phyloP scores from a whole-genome alignment of 2,329 filamentous ascomycete species.

The Fusarium paranaense region DNA sequence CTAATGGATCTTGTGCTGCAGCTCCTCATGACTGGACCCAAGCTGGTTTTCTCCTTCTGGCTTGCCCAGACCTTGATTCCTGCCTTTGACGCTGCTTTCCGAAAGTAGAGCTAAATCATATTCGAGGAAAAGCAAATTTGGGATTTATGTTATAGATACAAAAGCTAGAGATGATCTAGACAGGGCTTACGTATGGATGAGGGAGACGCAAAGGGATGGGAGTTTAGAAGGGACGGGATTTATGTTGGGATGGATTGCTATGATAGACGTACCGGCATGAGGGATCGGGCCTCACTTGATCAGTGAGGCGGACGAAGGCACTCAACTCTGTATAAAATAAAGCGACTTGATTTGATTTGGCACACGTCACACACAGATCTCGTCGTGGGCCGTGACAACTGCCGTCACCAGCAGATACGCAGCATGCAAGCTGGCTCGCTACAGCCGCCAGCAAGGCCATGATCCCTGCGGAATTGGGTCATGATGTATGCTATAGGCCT shows the following conservation, averaged over 20 bases:
- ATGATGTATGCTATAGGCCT: constrained; percentile 38
- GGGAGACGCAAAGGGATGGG: constrained; percentile 13
- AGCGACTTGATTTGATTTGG: constrained; percentile 48
- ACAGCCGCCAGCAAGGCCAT: constrained; percentile 31
- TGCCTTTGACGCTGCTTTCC: constrained; percentile 74
- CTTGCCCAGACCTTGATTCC: constrained; percentile 98
- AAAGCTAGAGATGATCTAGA: constrained; percentile 23
- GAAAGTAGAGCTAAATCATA: constrained; percentile 30
- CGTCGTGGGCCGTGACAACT: constrained; percentile 13
- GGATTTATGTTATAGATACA: constrained; percentile 30
- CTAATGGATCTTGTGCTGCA: constrained; percentile 47
- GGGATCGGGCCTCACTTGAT: constrained; percentile 24
- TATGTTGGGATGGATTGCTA: constrained; percentile 38
- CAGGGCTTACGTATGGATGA: background rate
- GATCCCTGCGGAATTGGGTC: constrained; percentile 28
- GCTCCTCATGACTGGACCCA: constrained; percentile 98
- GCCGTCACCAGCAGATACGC: constrained; percentile 18
- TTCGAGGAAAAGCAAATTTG: background rate
- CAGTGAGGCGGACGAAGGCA: constrained; percentile 31
- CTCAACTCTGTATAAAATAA: constrained; percentile 47
- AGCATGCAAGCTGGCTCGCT: constrained; percentile 16
- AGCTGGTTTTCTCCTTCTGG: constrained; percentile 99
- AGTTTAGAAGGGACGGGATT: constrained; percentile 39
- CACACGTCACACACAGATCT: constrained; percentile 19
- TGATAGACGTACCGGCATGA: constrained; percentile 39